Evolutionary conservation across 2,329 filamentous ascomycete genomes (phyloP).

Genomic region (Alternaria viburni): DNA sequence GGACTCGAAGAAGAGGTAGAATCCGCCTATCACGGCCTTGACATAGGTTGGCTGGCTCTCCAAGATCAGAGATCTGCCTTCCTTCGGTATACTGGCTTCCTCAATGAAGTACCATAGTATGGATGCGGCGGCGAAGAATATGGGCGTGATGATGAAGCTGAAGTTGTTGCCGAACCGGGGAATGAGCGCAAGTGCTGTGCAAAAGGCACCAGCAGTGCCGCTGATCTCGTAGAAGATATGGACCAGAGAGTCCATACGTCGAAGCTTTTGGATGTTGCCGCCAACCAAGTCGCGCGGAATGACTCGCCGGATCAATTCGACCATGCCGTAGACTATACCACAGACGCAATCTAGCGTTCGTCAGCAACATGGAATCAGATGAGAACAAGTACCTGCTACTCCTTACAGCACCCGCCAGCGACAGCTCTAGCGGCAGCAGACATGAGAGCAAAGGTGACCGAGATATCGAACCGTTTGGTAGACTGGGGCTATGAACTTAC

Average conservation of each 20-base stretch:
- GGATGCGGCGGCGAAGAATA: conserved; percentile 54
- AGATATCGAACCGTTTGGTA: background rate
- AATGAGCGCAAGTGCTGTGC: conserved; percentile 59
- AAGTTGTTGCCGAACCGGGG: conserved; percentile 59
- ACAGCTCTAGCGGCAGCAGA: background rate
- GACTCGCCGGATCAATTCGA: conserved; percentile 59
- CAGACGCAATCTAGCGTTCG: conserved; percentile 27
- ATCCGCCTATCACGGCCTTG: conserved; percentile 49
- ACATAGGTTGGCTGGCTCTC: conserved; percentile 45
- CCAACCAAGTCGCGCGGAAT: conserved; percentile 61
- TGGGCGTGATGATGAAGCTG: conserved; percentile 59
- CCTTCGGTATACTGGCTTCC: conserved; percentile 45
- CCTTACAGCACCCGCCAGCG: background rate
- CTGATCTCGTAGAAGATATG: conserved; percentile 59
- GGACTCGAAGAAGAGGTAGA: conserved; percentile 55
- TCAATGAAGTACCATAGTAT: conserved; percentile 56
- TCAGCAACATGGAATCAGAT: conserved; percentile 10
- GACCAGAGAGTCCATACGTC: conserved; percentile 55
- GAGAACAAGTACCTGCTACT: background rate
- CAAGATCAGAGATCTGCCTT: conserved; percentile 27
- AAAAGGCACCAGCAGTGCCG: conserved; percentile 57
- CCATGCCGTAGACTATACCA: conserved; percentile 53
- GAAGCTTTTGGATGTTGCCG: conserved; percentile 58
- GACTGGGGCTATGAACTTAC: conserved; percentile 19
- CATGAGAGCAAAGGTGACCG: no score